Evolutionary conservation across 192 early-diverging fungal genomes (phyloP), one percentile per base, ranked within the genome.

Genomic region (Linnemannia exigua): DNA sequence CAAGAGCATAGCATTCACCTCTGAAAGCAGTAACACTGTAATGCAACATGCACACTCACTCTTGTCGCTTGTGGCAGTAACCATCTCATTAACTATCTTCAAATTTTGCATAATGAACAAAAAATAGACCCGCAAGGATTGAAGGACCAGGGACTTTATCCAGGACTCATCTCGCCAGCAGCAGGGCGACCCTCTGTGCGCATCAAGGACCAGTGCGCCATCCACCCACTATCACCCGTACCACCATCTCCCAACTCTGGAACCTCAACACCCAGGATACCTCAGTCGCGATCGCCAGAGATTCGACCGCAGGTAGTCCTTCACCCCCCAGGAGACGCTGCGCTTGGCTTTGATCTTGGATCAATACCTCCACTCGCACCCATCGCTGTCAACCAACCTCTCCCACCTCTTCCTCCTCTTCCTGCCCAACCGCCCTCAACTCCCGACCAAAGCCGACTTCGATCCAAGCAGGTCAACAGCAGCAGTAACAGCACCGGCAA

Each of bases 221-320:
- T 86, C 36, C 84, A 86, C 17, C 84, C 84, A 19, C 66, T 80
- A 3, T 80, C 84, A 12, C 77, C 77, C 25, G 70, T 51, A 14
- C 84, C 74, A 28, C 68, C 73, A 6, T 86, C 84, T n/a, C 84
- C 82, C 25, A 68, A 15, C 48, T 86, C 84, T 35, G 78, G 75
- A 22, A 63, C 51, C 1, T 75, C 84, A 9, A 86, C 84, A n/a
- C 84, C 84, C 20, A 76, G 51, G 41, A 63, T 77, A 12, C 67
- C 78, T 4, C 74, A 76, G 11, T 80, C 79, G 12, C 54, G 74
- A 35, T 86, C 84, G 15, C 84, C 84, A 44, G 79, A 86, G 38
- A 73, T 86, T 3, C 67, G 74, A 58, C 77, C 84, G 0, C 74
- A 77, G 22, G 46, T 69, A 17, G 52, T 79, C 7, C 25, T 71